Percentiles rank a stretch among this genome's conserved stretches.
Evolutionary conservation across 1,139 yeast genomes (phyloP).

Genomic region (Groenewaldozyma auringiensis): DNA sequence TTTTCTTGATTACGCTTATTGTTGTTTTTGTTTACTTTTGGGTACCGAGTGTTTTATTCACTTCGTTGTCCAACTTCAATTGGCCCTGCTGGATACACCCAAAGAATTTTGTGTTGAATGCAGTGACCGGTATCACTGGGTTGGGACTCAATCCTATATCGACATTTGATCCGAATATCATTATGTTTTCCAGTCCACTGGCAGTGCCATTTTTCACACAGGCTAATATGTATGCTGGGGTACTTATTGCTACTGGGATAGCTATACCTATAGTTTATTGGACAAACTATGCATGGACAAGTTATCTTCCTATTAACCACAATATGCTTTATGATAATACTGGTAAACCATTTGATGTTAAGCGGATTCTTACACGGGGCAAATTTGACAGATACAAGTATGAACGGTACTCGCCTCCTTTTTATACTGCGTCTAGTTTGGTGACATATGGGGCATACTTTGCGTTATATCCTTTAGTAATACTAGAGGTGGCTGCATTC

Average conservation of each 20-base stretch:
- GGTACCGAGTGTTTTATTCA: slow-evolving; percentile 48
- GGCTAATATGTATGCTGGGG: slow-evolving; percentile 37
- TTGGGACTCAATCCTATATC: slow-evolving; percentile 45
- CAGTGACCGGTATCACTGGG: slow-evolving; percentile 54
- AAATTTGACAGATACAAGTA: slow-evolving; percentile 29
- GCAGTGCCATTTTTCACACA: slow-evolving; percentile 39
- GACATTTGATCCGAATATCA: slow-evolving; percentile 45
- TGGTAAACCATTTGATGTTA: slow-evolving; percentile 39
- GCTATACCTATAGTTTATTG: slow-evolving; percentile 37
- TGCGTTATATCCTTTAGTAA: slow-evolving; percentile 46
- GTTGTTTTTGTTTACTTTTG: slow-evolving; percentile 46
- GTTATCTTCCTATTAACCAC: slow-evolving; percentile 46
- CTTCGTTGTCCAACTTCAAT: slow-evolving; percentile 46
- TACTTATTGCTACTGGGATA: slow-evolving; percentile 35
- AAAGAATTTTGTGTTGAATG: slow-evolving; percentile 44
- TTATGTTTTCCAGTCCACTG: slow-evolving; percentile 27
- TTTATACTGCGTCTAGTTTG: slow-evolving; percentile 49
- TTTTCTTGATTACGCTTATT: slow-evolving; percentile 37
- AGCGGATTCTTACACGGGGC: slow-evolving; percentile 30
- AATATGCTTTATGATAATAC: slow-evolving; percentile 41
- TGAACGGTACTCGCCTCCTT: slow-evolving; percentile 42
- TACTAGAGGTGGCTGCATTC: slow-evolving; percentile 20
- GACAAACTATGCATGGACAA: slow-evolving; percentile 44
- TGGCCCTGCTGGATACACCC: slow-evolving; percentile 64
- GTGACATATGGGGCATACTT: slow-evolving; percentile 52